These are phyloP conservation scores for Cordyceps tenuipes DNA, from an alignment of 2,329 filamentous ascomycete species.

Conservation along the genomic window DNA sequence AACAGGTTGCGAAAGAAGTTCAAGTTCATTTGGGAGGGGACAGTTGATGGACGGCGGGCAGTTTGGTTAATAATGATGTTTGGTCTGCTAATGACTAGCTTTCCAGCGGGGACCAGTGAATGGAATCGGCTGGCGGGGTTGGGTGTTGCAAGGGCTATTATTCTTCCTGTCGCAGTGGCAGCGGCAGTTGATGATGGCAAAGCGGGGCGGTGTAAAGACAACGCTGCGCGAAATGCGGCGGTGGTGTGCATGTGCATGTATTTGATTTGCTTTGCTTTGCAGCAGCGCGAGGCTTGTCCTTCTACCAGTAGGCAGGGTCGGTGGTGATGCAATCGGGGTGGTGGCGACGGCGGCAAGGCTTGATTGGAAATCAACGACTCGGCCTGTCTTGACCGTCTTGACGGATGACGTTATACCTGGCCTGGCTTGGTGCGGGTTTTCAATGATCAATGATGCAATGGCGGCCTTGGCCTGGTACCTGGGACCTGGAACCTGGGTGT, in stretches of 20 bases:
- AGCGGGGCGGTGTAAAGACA: conserved; percentile 1
- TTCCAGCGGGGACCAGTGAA: not conserved
- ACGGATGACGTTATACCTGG: not conserved
- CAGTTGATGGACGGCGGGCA: not conserved
- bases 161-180: not conserved
- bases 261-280: not conserved
- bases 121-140: not conserved
- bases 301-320: not conserved
- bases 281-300: not conserved
- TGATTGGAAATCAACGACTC: not conserved
- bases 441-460: conserved; percentile 6
- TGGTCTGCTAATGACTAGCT: not conserved
- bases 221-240: not conserved
- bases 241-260: not conserved
- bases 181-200: not conserved
- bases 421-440: not conserved
- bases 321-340: conserved; percentile 3
- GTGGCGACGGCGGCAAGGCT: not conserved
- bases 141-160: not conserved
- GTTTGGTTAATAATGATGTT: not conserved
- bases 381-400: not conserved
- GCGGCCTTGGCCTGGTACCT: too few species aligned
- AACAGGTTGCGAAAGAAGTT: conserved; percentile 70
- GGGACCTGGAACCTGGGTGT: too few species aligned
- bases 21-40: conserved; percentile 45